phyloP scores from a whole-genome alignment of 1,284 basidiomycete genomes.

The Pisolithus thermaeus region DNA sequence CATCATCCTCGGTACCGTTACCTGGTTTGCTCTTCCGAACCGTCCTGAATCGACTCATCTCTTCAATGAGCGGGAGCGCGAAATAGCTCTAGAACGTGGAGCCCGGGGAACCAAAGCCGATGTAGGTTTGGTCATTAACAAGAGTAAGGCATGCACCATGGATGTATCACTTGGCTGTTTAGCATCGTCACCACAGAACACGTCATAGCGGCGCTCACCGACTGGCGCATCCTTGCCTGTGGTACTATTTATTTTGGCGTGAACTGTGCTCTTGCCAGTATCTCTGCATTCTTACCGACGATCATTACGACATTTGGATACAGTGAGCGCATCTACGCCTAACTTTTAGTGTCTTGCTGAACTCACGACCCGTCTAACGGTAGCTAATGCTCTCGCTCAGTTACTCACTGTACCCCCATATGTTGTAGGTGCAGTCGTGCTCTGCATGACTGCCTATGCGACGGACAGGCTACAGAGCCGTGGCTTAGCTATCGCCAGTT shows the following conservation, averaged over 20 bases:
- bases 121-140: slow-evolving; percentile 58
- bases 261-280: slow-evolving; percentile 74
- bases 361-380: background rate
- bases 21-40: slow-evolving; percentile 65
- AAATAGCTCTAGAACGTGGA: slow-evolving; percentile 67
- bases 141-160: slow-evolving; percentile 37
- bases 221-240: slow-evolving; percentile 59
- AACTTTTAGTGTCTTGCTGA: background rate
- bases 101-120: slow-evolving; percentile 67
- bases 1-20: slow-evolving; percentile 62
- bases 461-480: slow-evolving; percentile 74
- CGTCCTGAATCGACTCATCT: slow-evolving; percentile 71
- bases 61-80: slow-evolving; percentile 65
- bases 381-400: slow-evolving; percentile 54
- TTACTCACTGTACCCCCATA: slow-evolving; percentile 80
- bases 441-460: slow-evolving; percentile 56
- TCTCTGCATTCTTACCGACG: slow-evolving; percentile 81
- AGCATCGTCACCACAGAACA: slow-evolving; percentile 39
- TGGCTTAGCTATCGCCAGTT: slow-evolving; percentile 52
- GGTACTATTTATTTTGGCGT: slow-evolving; percentile 72
- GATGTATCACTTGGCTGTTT: background rate
- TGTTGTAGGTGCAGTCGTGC: slow-evolving; percentile 64
- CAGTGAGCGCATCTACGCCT: slow-evolving; percentile 30
- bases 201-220: slow-evolving; percentile 56
- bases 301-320: slow-evolving; percentile 71